A percentile compares a stretch with the other conserved stretches of the same genome.
phyloP scores from a whole-genome alignment of 257 asterid genomes.

The Jacaranda mimosifolia region DNA sequence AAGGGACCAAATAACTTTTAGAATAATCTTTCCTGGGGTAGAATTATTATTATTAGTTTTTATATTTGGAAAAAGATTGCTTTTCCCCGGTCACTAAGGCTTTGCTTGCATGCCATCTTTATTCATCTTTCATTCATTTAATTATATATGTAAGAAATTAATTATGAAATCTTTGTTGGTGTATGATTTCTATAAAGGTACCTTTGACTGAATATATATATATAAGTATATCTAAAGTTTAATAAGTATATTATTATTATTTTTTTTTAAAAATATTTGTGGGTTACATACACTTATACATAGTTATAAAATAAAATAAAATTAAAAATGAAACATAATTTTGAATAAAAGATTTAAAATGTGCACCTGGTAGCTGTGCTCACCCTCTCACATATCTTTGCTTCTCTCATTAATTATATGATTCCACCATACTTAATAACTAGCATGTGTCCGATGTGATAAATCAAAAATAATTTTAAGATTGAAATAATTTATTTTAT shows the following conservation, averaged over 20 bases:
- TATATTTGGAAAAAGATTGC: constrained; percentile 3
- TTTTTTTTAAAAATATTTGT: too few relatives aligned
- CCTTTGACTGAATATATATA: constrained; percentile 6
- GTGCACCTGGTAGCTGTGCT: background rate
- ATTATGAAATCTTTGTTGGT: background rate
- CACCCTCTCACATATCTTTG: background rate
- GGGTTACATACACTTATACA: too few relatives aligned
- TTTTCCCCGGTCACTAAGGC: constrained; percentile 43
- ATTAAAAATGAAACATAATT: too few relatives aligned
- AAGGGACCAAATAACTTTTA: background rate
- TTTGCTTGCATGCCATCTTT: constrained; percentile 31
- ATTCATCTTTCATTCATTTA: background rate
- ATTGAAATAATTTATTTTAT: too few relatives aligned
- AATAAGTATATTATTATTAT: too few relatives aligned
- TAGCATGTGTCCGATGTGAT: too few relatives aligned
- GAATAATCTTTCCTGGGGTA: background rate
- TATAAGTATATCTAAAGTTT: too few relatives aligned
- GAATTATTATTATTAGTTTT: background rate
- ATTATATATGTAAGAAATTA: too few relatives aligned
- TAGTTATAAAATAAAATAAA: too few relatives aligned
- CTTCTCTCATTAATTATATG: background rate
- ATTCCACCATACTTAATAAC: too few relatives aligned
- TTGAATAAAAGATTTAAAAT: too few relatives aligned
- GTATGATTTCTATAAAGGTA: constrained; percentile 31
- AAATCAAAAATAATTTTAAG: too few relatives aligned